Conservation (phyloP, 1,139 yeast genomes). For the Schizosaccharomyces versatilis region DNA sequence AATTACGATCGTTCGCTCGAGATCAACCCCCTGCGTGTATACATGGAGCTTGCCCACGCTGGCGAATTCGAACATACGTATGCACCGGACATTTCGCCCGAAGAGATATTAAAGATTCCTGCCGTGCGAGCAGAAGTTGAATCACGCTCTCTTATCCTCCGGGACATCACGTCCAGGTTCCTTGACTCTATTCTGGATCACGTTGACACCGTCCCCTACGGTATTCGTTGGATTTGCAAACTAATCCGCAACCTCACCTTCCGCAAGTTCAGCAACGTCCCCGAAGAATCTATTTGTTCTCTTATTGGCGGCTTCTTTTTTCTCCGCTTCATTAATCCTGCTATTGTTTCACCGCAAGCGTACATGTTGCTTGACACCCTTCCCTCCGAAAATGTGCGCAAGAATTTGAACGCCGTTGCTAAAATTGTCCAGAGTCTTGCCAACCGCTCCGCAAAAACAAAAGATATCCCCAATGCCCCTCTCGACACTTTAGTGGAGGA, state of each 20-base stretch:
- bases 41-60: conserved; percentile 16
- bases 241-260: conserved; percentile 45
- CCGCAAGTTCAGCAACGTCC: conserved; percentile 42
- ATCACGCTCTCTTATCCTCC: conserved; percentile 24
- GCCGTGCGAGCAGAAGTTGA: conserved; percentile 18
- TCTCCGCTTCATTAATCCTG: conserved; percentile 63
- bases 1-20: conserved; percentile 19
- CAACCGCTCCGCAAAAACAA: conserved; percentile 28
- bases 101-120: conserved; percentile 19
- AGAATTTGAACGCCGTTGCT: conserved; percentile 62
- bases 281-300: conserved; percentile 30
- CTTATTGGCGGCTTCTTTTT: conserved; percentile 56
- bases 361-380: conserved; percentile 25
- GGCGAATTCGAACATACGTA: conserved; percentile 7
- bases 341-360: conserved; percentile 64
- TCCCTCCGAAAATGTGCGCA: conserved; percentile 30
- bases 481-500: conserved; percentile 18
- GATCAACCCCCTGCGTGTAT: conserved; percentile 21
- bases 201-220: conserved; percentile 38
- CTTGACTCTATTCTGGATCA: conserved; percentile 43
- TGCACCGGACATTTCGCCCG: conserved; percentile 9
- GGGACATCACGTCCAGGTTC: conserved; percentile 34
- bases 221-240: conserved; percentile 52
- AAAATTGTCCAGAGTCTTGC: conserved; percentile 75
- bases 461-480: conserved; percentile 21